Base-by-base conservation (phyloP, 257 asterid species). In the Lavandula angustifolia region DNA sequence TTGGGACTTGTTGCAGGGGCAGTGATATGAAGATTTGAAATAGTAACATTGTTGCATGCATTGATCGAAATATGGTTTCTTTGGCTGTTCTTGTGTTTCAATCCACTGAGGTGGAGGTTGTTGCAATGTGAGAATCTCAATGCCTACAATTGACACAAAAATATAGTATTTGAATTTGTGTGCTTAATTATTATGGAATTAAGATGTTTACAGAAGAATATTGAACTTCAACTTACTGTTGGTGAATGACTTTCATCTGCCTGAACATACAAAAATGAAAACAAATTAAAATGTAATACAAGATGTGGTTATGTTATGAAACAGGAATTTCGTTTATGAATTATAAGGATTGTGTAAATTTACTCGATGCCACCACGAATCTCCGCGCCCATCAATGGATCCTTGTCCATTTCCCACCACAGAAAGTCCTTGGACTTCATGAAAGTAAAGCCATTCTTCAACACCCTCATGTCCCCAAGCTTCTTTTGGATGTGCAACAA, bases 1-100 rank as follows among this genome's bases (percentile, higher is more conserved):
- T 67, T 67, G 54, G 72, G 72, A 8, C 72, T 67, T 0, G 17
- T 35, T 11, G 6, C 33, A 12, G 72, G 72, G 48, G 72, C 72
- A 5, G 55, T 55, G 1, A 67, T 46, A 11, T 67, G 43, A 18
- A 67, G 72, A 34, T 67, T 46, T 46, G 72, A 17, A 17, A 67
- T 56, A 16, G 33, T 46, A 17, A 59, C 29, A 56, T 46, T 3
- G 9, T 56, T 59, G 66, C 66, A 67, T 33, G n/a, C 58, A 46
- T 17, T 56, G 32, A 67, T 55, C 42, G 72, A 56, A 7, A 67
- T 18, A 32, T 67, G 72, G 29, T 67, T 67, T 34, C 5, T 56
- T 34, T 33, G 65, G 54, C 72, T 67, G 13, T 67, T 67, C 17
- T 16, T 33, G 32, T 67, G 72, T 4, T 33, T 67, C 72, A 67